Percentiles rank a stretch among this genome's conserved stretches.
phyloP scores from a whole-genome alignment of 257 asterid species.

The Euphrasia confusa region DNA sequence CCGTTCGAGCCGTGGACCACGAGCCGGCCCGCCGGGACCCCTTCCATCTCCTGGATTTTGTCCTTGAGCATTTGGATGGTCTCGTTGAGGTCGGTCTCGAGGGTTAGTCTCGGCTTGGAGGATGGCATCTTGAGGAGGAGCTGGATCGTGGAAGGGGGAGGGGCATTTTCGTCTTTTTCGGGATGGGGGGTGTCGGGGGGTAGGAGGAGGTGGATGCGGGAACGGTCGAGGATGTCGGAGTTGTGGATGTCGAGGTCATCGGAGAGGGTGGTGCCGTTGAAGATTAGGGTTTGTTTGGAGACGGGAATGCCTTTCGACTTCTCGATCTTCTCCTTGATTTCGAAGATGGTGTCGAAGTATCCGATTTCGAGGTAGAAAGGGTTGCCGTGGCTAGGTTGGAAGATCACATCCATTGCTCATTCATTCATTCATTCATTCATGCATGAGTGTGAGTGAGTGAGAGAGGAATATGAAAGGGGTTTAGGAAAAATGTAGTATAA shows the following conservation, averaged over 20 bases:
- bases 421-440: neutral
- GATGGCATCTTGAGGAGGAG: slow-evolving; percentile 41
- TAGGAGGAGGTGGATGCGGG: slow-evolving; percentile 38
- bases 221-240: slow-evolving; percentile 51
- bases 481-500: neutral
- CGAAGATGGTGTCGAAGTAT: slow-evolving; percentile 53
- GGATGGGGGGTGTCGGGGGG: slow-evolving; percentile 12
- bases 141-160: slow-evolving; percentile 26
- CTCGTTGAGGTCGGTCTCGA: slow-evolving; percentile 37
- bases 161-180: neutral
- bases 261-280: slow-evolving; percentile 44
- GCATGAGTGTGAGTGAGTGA: neutral
- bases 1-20: slow-evolving; percentile 34
- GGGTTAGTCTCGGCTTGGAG: slow-evolving; percentile 18
- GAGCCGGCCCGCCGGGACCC: slow-evolving; percentile 22
- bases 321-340: slow-evolving; percentile 61
- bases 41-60: slow-evolving; percentile 41
- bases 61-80: slow-evolving; percentile 44
- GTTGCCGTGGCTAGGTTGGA: slow-evolving; percentile 39
- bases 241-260: slow-evolving; percentile 54
- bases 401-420: slow-evolving; percentile 46
- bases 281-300: slow-evolving; percentile 45
- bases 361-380: slow-evolving; percentile 57
- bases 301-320: slow-evolving; percentile 44
- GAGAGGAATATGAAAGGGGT: neutral